Evolutionary conservation across 352 stramenopile genomes (phyloP).

Genomic region (Globisporangium apiculatum): DNA sequence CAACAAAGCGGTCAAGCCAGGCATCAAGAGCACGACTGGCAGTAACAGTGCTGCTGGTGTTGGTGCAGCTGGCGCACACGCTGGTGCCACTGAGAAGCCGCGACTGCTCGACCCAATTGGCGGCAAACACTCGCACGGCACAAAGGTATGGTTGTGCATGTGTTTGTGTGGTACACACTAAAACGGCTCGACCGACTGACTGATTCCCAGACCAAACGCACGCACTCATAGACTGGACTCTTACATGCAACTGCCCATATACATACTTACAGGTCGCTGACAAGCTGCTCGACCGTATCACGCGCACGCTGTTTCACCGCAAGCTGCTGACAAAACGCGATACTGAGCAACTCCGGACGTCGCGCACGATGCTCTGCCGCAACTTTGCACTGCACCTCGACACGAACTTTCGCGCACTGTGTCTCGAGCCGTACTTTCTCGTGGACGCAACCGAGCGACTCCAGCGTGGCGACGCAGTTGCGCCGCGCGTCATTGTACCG

Average conservation of each 20-base stretch:
- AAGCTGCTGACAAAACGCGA: constrained; percentile 44
- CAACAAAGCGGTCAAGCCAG: constrained; percentile 34
- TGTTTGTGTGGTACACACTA: neutral
- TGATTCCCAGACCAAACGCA: neutral
- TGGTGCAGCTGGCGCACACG: neutral
- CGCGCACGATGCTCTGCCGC: constrained; percentile 51
- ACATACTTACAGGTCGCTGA: constrained; percentile 36
- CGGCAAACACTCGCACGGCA: constrained; percentile 25
- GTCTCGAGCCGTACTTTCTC: constrained; percentile 57
- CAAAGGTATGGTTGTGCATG: constrained; percentile 21
- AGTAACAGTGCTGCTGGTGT: neutral
- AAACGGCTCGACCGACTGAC: neutral
- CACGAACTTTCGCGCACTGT: constrained; percentile 42
- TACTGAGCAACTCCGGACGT: constrained; percentile 33
- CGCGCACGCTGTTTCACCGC: constrained; percentile 27
- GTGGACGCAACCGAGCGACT: neutral
- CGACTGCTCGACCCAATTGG: constrained; percentile 44
- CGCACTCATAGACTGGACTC: neutral
- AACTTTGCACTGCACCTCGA: constrained; percentile 50
- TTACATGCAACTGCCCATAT: too few species aligned
- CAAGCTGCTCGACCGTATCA: constrained; percentile 47
- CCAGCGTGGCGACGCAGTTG: constrained; percentile 24
- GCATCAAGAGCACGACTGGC: constrained; percentile 7
- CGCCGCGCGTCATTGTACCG: constrained; percentile 33
- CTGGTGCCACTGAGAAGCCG: constrained; percentile 2